These are phyloP conservation scores for Pseudocercospora cruenta DNA, from an alignment of 2,329 filamentous ascomycete genomes.

Conservation along the genomic window DNA sequence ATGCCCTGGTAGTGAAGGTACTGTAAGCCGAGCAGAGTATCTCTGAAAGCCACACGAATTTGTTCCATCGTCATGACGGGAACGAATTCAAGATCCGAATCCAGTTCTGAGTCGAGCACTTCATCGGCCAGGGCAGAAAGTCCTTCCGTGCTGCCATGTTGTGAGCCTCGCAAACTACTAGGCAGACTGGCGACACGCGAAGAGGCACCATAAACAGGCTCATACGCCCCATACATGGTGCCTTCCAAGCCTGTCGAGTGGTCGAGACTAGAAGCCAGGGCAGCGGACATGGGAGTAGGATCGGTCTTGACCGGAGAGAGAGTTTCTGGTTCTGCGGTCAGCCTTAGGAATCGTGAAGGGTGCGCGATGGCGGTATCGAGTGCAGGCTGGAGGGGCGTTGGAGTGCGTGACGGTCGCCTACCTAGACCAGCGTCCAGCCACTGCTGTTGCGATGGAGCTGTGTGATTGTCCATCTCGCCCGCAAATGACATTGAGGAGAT, in stretches of 20 bases:
- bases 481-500: slow-evolving; percentile 39
- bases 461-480: slow-evolving; percentile 22
- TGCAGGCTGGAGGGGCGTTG: slow-evolving; percentile 29
- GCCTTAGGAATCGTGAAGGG: slow-evolving; percentile 26
- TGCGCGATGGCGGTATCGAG: slow-evolving; percentile 20
- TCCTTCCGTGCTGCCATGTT: slow-evolving; percentile 56
- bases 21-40: slow-evolving; percentile 89
- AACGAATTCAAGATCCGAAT: slow-evolving; percentile 89
- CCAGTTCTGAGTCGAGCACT: slow-evolving; percentile 64
- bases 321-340: slow-evolving; percentile 36
- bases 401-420: slow-evolving; percentile 33
- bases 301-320: slow-evolving; percentile 22
- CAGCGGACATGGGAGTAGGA: slow-evolving; percentile 8
- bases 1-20: slow-evolving; percentile 70
- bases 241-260: slow-evolving; percentile 67
- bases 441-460: slow-evolving; percentile 20
- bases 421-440: slow-evolving; percentile 23
- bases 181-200: slow-evolving; percentile 77
- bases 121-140: slow-evolving; percentile 43
- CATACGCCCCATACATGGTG: slow-evolving; percentile 76
- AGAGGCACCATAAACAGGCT: slow-evolving; percentile 39
- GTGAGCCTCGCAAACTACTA: slow-evolving; percentile 60
- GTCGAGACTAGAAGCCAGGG: slow-evolving; percentile 16
- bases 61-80: slow-evolving; percentile 87
- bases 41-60: slow-evolving; percentile 82